A percentile compares a stretch with the other conserved stretches of the same genome.
Conservation (phyloP, 2,329 filamentous ascomycete genomes). For the Aspergillus ustus region DNA sequence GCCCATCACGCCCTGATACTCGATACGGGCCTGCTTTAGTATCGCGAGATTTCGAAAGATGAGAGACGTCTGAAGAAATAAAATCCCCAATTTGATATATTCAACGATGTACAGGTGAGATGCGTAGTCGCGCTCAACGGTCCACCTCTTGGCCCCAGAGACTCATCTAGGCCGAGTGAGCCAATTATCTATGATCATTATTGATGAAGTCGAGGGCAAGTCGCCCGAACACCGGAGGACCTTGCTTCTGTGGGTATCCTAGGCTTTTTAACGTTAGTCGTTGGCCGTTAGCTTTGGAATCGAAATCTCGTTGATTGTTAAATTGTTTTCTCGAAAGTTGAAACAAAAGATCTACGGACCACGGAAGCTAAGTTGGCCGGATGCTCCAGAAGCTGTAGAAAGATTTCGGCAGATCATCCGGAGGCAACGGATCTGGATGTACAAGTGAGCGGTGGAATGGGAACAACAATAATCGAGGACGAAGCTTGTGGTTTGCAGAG, state of each 20-base stretch:
- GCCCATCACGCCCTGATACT: too few relatives aligned
- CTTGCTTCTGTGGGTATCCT: background rate
- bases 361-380: background rate
- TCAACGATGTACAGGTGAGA: too few relatives aligned
- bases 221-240: background rate
- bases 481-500: background rate
- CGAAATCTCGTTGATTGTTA: background rate
- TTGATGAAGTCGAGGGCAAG: background rate
- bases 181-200: background rate
- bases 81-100: too few relatives aligned
- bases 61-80: too few relatives aligned
- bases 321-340: background rate
- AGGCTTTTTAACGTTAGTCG: background rate
- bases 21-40: too few relatives aligned
- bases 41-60: too few relatives aligned
- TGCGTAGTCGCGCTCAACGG: background rate
- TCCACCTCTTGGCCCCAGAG: background rate
- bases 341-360: background rate
- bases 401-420: background rate
- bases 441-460: background rate
- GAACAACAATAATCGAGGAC: background rate
- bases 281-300: background rate
- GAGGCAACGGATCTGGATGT: background rate
- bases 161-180: background rate
- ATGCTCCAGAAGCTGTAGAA: background rate